Evolutionary conservation across 208 protist species (phyloP).

Genomic region (Trichomonas vaginalis): DNA sequence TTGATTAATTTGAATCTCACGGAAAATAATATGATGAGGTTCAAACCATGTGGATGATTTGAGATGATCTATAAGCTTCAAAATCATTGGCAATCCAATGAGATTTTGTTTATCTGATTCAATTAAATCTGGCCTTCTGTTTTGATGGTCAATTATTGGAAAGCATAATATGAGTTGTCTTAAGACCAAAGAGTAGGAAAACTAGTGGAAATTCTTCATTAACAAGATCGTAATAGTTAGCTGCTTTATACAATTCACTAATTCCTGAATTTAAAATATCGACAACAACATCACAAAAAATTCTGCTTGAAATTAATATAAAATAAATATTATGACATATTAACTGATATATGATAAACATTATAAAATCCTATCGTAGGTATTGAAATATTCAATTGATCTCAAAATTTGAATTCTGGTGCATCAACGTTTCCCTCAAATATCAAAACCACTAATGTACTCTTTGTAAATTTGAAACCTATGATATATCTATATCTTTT

Average conservation of each 20-base stretch:
- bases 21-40: background rate
- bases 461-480: too few species aligned
- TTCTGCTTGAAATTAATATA: too few species aligned
- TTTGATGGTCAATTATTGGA: background rate
- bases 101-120: background rate
- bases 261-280: background rate
- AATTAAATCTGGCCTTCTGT: background rate
- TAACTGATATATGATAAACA: too few species aligned
- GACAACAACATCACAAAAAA: background rate
- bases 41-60: background rate
- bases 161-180: background rate
- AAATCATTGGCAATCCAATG: background rate
- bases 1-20: background rate
- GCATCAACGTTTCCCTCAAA: too few species aligned
- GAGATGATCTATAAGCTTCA: background rate
- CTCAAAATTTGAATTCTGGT: too few species aligned
- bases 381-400: too few species aligned
- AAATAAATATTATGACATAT: too few species aligned
- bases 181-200: background rate
- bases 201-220: background rate
- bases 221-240: background rate
- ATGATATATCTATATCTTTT: too few species aligned
- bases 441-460: too few species aligned
- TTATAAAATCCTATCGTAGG: too few species aligned
- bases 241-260: background rate